phyloP scores from a whole-genome alignment of 257 asterid genomes.

The Prunella vulgaris region DNA sequence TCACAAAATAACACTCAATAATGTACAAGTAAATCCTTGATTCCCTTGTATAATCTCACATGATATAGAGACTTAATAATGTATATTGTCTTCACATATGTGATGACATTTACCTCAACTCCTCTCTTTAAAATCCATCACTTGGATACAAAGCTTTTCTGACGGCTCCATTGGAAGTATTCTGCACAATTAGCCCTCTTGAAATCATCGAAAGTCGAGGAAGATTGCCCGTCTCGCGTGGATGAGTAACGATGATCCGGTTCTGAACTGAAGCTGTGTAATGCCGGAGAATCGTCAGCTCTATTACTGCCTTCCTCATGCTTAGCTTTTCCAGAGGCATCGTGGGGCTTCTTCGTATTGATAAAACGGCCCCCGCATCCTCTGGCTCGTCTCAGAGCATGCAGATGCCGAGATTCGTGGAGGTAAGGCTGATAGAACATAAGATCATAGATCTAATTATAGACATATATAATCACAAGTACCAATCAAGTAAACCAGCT shows the following conservation, averaged over 20 bases:
- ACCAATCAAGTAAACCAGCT: too few species aligned
- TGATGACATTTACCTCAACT: neutral
- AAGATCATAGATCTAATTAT: neutral
- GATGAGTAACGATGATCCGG: slow-evolving; percentile 20
- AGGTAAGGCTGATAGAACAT: slow-evolving; percentile 53
- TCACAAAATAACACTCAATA: slow-evolving; percentile 17
- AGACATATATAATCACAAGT: too few species aligned
- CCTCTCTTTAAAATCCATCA: slow-evolving; percentile 5
- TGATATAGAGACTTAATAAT: neutral
- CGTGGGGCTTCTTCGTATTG: slow-evolving; percentile 37
- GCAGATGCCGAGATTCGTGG: slow-evolving; percentile 54
- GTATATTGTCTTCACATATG: neutral
- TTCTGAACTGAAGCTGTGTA: neutral
- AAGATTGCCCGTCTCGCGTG: too few species aligned
- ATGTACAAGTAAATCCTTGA: slow-evolving; percentile 10
- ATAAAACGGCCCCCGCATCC: slow-evolving; percentile 71
- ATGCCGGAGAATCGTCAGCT: slow-evolving; percentile 3
- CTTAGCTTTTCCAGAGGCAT: slow-evolving; percentile 6
- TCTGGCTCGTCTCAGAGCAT: slow-evolving; percentile 52
- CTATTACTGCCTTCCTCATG: slow-evolving; percentile 11
- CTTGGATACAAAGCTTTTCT: slow-evolving; percentile 20
- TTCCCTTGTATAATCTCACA: neutral
- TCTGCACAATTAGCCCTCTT: slow-evolving; percentile 13
- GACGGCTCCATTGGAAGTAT: slow-evolving; percentile 23
- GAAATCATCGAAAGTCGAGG: slow-evolving; percentile 13